Evolutionary conservation across 306 rosid species (phyloP).

Genomic region (Vigna mungo): DNA sequence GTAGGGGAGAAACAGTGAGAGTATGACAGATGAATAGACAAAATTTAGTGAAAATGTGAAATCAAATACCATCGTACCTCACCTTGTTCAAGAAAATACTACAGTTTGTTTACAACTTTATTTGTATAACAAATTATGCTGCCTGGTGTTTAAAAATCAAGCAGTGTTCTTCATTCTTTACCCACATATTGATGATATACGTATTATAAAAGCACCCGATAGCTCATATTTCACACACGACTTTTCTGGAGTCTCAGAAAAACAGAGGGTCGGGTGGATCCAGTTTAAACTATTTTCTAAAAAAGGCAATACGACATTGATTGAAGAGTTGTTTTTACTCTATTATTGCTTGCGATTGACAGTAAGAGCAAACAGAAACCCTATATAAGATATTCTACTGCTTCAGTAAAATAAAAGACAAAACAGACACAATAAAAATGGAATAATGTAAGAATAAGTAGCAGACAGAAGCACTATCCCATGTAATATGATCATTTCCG

Average conservation of each 20-base stretch:
- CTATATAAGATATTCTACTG: conserved; percentile 4
- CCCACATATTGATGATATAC: too few relatives aligned
- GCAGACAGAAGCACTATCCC: neutral
- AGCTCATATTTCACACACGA: too few relatives aligned
- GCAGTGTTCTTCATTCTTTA: too few relatives aligned
- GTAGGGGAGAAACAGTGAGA: neutral
- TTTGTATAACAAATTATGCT: too few relatives aligned
- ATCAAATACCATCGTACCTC: neutral
- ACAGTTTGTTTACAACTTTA: too few relatives aligned
- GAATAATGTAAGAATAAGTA: conserved; percentile 19
- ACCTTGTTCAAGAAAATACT: neutral
- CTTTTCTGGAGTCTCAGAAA: neutral
- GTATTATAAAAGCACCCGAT: too few relatives aligned
- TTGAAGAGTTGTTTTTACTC: neutral
- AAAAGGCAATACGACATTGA: neutral
- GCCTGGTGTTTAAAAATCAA: too few relatives aligned
- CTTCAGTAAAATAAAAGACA: conserved; percentile 7
- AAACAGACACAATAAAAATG: conserved; percentile 26
- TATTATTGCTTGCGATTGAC: neutral
- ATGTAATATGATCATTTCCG: conserved; percentile 17
- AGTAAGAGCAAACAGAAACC: neutral
- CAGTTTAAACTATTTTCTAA: too few relatives aligned
- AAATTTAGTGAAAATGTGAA: neutral
- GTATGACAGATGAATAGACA: neutral
- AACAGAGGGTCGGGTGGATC: neutral